Evolutionary conservation across 164 flowering plant species (phyloP), one percentile per base, ranked within the genome.

Genomic region (Taxillus chinensis): DNA sequence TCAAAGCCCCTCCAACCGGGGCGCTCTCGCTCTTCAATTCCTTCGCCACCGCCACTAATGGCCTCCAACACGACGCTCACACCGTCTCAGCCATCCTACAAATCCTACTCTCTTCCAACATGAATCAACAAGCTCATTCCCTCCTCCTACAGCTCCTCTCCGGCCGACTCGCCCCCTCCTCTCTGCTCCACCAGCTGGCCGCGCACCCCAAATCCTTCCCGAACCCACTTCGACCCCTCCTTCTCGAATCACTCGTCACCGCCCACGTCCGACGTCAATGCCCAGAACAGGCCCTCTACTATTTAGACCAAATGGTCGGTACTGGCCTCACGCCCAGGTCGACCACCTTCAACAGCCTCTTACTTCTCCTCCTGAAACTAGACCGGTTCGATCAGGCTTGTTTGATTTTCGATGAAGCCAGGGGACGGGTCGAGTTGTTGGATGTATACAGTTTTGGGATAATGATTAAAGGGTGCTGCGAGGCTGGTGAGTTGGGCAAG

Each of bases 361-460:
- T 86, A 40, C 58, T 17, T 59, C 66, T 51, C 58, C 70, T 86
- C 11, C 13, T 83, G 2, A 78, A 80, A 48, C 65, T 64, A 5
- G 39, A 63, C 41, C 13, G 9, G 7, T 77, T 80, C 57, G 79
- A 74, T 7, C 73, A 75, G 7, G 80, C 86, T 52, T 82, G 77
- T 78, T 9, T 52, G 52, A 50, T 82, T 61, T 84, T 86, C 63
- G 46, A 73, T 40, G 76, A 70, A 48, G 40, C 50, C 3, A 70
- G 57, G 72, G 60, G 61, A 2, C 71, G 15, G 51, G 69, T 73
- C 59, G 67, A 60, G 8, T 62, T 76, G 8, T 62, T 76, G 45
- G 91, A 89, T 72, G 62, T 46, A 62, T 79, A 83, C 61, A 84
- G 79, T 66, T 83, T 80, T 69, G 90, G 90, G 51, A 86, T 84